Base-by-base conservation (phyloP, 345 rosid genomes). In the Syzygium grande region DNA sequence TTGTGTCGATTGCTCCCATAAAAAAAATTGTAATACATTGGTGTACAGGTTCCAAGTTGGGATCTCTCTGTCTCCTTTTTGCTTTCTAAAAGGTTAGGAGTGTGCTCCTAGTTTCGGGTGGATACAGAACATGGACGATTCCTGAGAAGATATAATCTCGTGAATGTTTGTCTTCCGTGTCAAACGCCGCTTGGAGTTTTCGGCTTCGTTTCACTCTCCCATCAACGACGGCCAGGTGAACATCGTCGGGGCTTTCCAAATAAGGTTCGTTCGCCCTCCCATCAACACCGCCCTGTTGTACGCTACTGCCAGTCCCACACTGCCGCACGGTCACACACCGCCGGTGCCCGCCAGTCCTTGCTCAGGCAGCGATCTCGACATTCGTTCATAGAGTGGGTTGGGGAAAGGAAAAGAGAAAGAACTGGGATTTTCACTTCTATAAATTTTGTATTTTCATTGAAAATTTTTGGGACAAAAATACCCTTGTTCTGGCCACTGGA, bases 31-130 rank as follows among this genome's bases (percentile, higher is more conserved):
- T 90, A 97, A 98, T 19, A 96, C 90, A 85, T 98, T 98, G 5
- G 97, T 96, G 94, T 89, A 93, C 38, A 98, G 92, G 89, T 94
- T 98, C 91, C 95, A 92, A 63, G 97, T 96, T 7, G 99, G 98
- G 99, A 96, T 97, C 88, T 92, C 55, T 55, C 11, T 84, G 85
- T 30, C 83, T 30, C 25, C 49, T 41, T 21, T 77, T 21, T 14
- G 43, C 83, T 30, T 30, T 22, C 41, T 9, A 12, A 30, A 77
- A 77, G 27, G 83, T 14, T 15, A 29, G 68, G 49, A 54, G 38
- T n/a, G 49, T 34, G 19, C 54, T 21, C 15, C 83, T 63, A 63
- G 29, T 87, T 29, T 38, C 46, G 51, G 52, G 30, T 52, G 5
- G 29, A 27, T 17, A 49, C 34, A 84, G 21, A 49, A 83, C 21